phyloP scores from a whole-genome alignment of 352 stramenopile species.

The Phytophthora palmivora region DNA sequence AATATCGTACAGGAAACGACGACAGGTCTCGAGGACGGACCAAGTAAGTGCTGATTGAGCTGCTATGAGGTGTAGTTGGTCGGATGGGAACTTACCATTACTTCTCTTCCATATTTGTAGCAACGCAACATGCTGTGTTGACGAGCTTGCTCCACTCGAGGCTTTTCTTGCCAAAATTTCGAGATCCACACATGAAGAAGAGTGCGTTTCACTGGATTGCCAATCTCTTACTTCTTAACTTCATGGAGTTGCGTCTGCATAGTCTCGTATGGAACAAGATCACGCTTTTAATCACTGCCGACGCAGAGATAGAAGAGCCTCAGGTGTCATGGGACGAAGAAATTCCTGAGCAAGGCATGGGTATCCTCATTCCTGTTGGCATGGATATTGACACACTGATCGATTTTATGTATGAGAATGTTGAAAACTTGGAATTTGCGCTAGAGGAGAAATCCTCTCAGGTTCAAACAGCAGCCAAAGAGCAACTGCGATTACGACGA shows the following conservation, averaged over 20 bases:
- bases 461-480: conserved; percentile 14
- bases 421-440: conserved; percentile 68
- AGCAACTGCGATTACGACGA: conserved; percentile 22
- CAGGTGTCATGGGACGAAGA: conserved; percentile 65
- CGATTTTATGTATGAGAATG: conserved; percentile 67
- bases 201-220: conserved; percentile 81
- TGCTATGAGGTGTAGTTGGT: not conserved
- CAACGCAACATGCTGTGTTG: conserved; percentile 66
- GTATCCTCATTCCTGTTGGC: conserved; percentile 66
- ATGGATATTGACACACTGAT: conserved; percentile 62
- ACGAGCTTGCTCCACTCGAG: conserved; percentile 66
- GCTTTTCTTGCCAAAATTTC: conserved; percentile 68
- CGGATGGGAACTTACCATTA: conserved; percentile 4
- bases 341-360: conserved; percentile 68
- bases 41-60: conserved; percentile 44
- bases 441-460: conserved; percentile 40
- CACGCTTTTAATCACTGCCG: conserved; percentile 67
- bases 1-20: conserved; percentile 78
- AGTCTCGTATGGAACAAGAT: conserved; percentile 89
- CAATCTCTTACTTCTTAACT: conserved; percentile 81
- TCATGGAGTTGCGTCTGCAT: conserved; percentile 83
- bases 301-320: conserved; percentile 39
- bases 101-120: conserved; percentile 19
- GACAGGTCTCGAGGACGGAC: conserved; percentile 77
- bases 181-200: conserved; percentile 55